Conservation (phyloP, 805 yeast genomes). For the Suhomyces emberorum region DNA sequence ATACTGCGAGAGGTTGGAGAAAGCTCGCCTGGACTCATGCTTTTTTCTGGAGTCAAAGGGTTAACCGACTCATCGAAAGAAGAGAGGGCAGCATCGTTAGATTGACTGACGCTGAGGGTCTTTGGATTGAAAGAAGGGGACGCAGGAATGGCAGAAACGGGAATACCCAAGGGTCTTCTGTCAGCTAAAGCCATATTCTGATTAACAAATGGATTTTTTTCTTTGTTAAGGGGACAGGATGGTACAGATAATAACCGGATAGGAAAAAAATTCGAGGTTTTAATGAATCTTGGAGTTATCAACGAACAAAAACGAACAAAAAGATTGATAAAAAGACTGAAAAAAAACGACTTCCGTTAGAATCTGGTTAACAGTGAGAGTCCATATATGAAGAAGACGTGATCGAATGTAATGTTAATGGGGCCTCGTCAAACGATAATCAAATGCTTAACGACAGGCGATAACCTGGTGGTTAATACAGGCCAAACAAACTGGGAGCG, state of each 20-base stretch:
- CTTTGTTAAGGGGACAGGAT: background rate
- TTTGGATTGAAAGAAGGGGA: constrained; percentile 40
- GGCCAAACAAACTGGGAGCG: background rate
- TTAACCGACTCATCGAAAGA: constrained; percentile 12
- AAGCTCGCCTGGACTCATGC: constrained; percentile 27
- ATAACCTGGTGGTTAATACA: background rate
- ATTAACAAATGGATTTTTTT: background rate
- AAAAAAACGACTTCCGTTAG: constrained; percentile 7
- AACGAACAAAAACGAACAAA: constrained; percentile 3
- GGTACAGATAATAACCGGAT: constrained; percentile 3
- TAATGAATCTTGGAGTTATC: background rate
- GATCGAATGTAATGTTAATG: background rate
- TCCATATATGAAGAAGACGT: constrained; percentile 6
- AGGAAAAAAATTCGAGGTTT: constrained; percentile 3
- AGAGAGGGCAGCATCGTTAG: background rate
- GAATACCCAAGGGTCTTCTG: constrained; percentile 59
- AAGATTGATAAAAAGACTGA: constrained; percentile 4
- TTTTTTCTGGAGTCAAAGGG: constrained; percentile 23
- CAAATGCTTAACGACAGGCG: constrained; percentile 3
- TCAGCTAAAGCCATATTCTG: constrained; percentile 59
- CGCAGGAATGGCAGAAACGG: constrained; percentile 46
- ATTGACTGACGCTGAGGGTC: constrained; percentile 14
- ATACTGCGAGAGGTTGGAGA: constrained; percentile 40
- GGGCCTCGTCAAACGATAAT: constrained; percentile 3
- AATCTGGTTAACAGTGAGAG: constrained; percentile 4